These are phyloP conservation scores for Colletotrichum acutatum DNA, from an alignment of 2,329 filamentous ascomycete genomes.

Conservation along the genomic window DNA sequence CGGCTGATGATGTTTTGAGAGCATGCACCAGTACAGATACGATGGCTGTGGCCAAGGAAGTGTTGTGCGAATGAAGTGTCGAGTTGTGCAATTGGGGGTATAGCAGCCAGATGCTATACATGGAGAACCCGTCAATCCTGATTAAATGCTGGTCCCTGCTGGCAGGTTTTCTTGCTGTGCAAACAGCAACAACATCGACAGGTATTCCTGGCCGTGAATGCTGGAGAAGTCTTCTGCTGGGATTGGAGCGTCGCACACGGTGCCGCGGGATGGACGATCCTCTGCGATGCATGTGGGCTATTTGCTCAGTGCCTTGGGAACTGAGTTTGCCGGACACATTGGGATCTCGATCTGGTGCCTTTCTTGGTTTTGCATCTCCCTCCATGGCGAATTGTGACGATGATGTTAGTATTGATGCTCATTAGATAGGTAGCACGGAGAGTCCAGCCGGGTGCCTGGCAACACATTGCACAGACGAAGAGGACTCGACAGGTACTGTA, in stretches of 20 bases:
- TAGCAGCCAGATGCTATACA: constrained; percentile 7
- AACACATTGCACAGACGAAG: background rate
- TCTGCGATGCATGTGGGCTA: constrained; percentile 4
- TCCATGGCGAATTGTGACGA: background rate
- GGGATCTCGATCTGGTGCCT: constrained; percentile 16
- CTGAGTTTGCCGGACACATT: background rate
- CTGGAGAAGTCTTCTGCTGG: background rate
- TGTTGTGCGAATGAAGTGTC: constrained; percentile 2
- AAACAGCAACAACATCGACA: background rate
- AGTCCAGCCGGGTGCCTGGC: background rate
- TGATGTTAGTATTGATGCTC: background rate
- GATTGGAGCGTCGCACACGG: constrained; percentile 8
- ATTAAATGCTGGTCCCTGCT: constrained; percentile 16
- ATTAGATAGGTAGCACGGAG: background rate
- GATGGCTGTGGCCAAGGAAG: background rate
- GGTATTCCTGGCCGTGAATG: background rate
- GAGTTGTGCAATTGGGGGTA: background rate
- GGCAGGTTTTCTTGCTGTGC: background rate
- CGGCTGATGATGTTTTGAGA: background rate
- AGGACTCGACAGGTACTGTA: background rate
- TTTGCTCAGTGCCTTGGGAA: constrained; percentile 6
- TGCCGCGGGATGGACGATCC: constrained; percentile 9
- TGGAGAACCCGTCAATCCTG: constrained; percentile 15
- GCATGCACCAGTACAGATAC: background rate
- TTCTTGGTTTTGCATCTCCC: background rate